phyloP scores from a whole-genome alignment of 140 eudicot genomes.

The Senecio squalidus region DNA sequence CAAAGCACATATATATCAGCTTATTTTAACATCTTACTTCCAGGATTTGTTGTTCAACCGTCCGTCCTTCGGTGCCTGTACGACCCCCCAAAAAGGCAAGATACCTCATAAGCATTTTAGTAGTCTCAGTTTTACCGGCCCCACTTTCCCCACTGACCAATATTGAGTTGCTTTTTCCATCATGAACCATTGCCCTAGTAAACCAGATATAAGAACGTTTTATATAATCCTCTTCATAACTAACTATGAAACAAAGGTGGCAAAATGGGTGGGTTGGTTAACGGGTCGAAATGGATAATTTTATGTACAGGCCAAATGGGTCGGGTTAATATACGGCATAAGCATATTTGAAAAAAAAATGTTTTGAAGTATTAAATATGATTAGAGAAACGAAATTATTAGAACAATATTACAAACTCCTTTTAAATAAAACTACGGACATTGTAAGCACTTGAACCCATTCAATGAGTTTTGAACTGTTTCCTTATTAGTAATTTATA shows the following conservation, averaged over 20 bases:
- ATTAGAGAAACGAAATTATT: background rate
- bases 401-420: no score
- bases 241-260: no score
- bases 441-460: no score
- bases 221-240: slow-evolving; percentile 3
- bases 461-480: no score
- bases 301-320: background rate
- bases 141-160: no score
- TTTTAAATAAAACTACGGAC: no score
- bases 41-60: slow-evolving; percentile 92
- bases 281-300: no score
- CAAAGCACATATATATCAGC: slow-evolving; percentile 16
- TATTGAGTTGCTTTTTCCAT: no score
- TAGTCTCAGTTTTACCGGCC: no score
- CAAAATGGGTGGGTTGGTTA: no score
- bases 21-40: slow-evolving; percentile 53
- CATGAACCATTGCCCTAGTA: slow-evolving; percentile 88
- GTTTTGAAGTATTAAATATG: background rate
- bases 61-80: slow-evolving; percentile 79
- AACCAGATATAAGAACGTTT: slow-evolving; percentile 14
- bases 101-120: slow-evolving; percentile 96
- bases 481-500: background rate
- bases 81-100: slow-evolving; percentile 97
- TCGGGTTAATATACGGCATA: background rate
- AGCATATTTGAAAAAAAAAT: background rate